Percentiles rank a stretch among this genome's conserved stretches.
Evolutionary conservation across 768 basidiomycete species (phyloP).

Genomic region (Exsudoporus frostii): DNA sequence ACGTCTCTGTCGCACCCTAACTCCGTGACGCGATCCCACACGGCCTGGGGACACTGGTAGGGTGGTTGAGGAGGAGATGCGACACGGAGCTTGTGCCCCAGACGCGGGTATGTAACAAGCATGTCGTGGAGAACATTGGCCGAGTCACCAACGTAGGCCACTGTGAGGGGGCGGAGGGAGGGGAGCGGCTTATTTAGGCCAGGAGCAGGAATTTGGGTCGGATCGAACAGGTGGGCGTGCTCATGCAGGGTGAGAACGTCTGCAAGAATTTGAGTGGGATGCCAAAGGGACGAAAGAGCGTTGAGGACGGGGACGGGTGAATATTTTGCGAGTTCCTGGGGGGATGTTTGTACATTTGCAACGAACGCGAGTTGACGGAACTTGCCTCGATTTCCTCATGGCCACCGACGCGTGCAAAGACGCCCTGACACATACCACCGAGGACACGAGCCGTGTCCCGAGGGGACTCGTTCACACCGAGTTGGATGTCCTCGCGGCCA

Average conservation of each 20-base stretch:
- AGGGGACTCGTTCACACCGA: slow-evolving; percentile 90
- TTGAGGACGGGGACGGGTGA: slow-evolving; percentile 95
- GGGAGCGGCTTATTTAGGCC: slow-evolving; percentile 37
- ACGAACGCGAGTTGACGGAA: slow-evolving; percentile 1
- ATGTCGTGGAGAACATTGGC: slow-evolving; percentile 97
- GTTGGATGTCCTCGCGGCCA: slow-evolving; percentile 86
- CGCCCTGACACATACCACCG: slow-evolving; percentile 93
- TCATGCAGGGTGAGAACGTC: slow-evolving; percentile 91
- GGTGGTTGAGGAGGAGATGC: slow-evolving; percentile 64
- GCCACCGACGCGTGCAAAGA: slow-evolving; percentile 93
- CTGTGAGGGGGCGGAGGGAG: slow-evolving; percentile 71
- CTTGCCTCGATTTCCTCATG: slow-evolving; percentile 90
- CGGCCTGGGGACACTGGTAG: slow-evolving; percentile 67
- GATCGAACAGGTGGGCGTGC: slow-evolving; percentile 53
- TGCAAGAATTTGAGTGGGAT: slow-evolving; percentile 93
- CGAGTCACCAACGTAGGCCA: slow-evolving; percentile 92
- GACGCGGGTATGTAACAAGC: slow-evolving; percentile 89
- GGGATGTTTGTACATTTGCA: not conserved
- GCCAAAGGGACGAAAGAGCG: slow-evolving; percentile 93
- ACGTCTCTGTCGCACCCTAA: slow-evolving; percentile 71
- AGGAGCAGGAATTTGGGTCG: slow-evolving; percentile 14
- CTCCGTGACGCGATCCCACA: slow-evolving; percentile 80
- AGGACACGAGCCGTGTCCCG: slow-evolving; percentile 86
- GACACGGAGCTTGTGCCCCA: slow-evolving; percentile 83
- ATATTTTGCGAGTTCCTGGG: slow-evolving; percentile 85